These are phyloP conservation scores for Pestalotiopsis fici DNA, from an alignment of 2,329 filamentous ascomycete species.

Conservation along the genomic window DNA sequence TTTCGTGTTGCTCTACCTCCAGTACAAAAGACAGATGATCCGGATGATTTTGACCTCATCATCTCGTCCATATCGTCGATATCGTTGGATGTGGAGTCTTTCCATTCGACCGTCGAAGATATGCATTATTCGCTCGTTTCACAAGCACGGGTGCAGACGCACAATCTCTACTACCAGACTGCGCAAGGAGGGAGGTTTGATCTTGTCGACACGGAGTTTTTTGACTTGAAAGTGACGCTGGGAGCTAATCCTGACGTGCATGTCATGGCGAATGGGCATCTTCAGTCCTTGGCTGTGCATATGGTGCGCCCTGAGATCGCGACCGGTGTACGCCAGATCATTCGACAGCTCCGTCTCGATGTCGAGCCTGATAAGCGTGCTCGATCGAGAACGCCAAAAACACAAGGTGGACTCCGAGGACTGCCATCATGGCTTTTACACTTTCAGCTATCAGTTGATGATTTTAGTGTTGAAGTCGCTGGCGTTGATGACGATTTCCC, in stretches of 20 bases:
- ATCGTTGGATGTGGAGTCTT: slow-evolving; percentile 90
- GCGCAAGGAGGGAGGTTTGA: slow-evolving; percentile 81
- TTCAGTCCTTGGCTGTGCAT: slow-evolving; percentile 86
- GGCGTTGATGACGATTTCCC: slow-evolving; percentile 86
- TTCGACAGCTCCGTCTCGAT: slow-evolving; percentile 76
- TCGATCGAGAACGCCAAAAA: slow-evolving; percentile 47
- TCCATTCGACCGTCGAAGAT: slow-evolving; percentile 83
- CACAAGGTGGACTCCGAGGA: slow-evolving; percentile 72
- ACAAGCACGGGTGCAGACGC: slow-evolving; percentile 79
- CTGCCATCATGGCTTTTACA: slow-evolving; percentile 84
- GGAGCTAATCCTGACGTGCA: slow-evolving; percentile 84
- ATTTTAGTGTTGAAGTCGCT: slow-evolving; percentile 88
- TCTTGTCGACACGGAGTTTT: slow-evolving; percentile 80
- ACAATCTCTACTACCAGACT: slow-evolving; percentile 94
- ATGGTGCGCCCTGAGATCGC: slow-evolving; percentile 92
- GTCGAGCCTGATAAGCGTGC: slow-evolving; percentile 63
- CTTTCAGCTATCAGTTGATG: slow-evolving; percentile 81
- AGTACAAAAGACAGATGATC: slow-evolving; percentile 62
- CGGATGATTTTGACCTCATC: slow-evolving; percentile 89
- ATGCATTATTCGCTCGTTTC: slow-evolving; percentile 85
- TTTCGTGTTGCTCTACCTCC: slow-evolving; percentile 85
- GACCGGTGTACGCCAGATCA: slow-evolving; percentile 87
- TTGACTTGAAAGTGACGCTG: slow-evolving; percentile 84
- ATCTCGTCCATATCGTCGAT: slow-evolving; percentile 95
- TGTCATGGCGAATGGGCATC: slow-evolving; percentile 75